Percentiles rank a stretch among this genome's conserved stretches.
Conservation (phyloP, 352 stramenopile genomes). For the Globisporangium barbulae region DNA sequence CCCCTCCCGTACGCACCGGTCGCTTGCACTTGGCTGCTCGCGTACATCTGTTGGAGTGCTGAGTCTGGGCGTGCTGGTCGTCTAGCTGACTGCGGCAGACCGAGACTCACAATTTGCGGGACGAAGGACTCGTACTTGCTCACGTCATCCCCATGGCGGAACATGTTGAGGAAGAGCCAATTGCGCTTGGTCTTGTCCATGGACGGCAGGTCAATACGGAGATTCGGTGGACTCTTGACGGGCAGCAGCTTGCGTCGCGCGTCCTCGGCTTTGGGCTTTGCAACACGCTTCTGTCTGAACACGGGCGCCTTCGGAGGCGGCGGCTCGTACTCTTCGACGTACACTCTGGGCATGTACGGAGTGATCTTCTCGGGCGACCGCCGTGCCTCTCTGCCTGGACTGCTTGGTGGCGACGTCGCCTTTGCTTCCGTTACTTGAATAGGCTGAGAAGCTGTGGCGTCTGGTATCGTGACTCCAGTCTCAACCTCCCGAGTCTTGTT, state of each 20-base stretch:
- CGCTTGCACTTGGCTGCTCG: slow-evolving; percentile 9
- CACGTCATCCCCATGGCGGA: slow-evolving; percentile 59
- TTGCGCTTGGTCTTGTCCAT: slow-evolving; percentile 69
- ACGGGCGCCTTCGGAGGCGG: slow-evolving; percentile 44
- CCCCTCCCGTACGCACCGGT: slow-evolving; percentile 14
- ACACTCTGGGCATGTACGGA: slow-evolving; percentile 12
- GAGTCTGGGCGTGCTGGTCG: slow-evolving; percentile 12
- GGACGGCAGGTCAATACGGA: slow-evolving; percentile 44
- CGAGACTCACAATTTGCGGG: slow-evolving; percentile 15
- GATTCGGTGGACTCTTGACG: slow-evolving; percentile 43
- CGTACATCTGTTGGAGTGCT: slow-evolving; percentile 21
- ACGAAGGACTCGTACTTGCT: slow-evolving; percentile 72
- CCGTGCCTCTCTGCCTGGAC: neutral
- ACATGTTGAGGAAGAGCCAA: slow-evolving; percentile 82
- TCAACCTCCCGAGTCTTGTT: neutral
- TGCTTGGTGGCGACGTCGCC: neutral
- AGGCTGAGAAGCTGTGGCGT: neutral
- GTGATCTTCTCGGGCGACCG: slow-evolving; percentile 5
- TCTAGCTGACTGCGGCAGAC: neutral
- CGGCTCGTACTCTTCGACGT: slow-evolving; percentile 25
- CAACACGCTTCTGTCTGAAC: slow-evolving; percentile 24
- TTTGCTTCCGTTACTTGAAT: neutral
- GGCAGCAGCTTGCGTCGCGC: slow-evolving; percentile 37
- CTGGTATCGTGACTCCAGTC: neutral
- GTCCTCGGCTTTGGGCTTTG: slow-evolving; percentile 24